These are phyloP conservation scores for Mrakia gelida DNA, from an alignment of 768 basidiomycete species.

Conservation along the genomic window DNA sequence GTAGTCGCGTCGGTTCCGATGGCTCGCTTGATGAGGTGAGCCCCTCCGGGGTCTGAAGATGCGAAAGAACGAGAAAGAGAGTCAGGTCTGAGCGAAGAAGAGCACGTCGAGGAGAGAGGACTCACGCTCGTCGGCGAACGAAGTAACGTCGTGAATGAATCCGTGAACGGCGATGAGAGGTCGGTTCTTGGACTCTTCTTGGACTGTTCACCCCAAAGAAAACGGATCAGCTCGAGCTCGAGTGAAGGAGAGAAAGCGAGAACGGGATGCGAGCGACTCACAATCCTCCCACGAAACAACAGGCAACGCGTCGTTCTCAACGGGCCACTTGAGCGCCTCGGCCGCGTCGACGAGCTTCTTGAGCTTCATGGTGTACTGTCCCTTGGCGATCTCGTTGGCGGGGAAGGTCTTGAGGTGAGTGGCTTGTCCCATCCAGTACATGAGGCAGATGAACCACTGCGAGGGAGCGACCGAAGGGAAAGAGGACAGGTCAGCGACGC, in stretches of 20 bases:
- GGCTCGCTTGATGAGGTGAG: conserved; percentile 72
- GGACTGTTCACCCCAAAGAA: conserved; percentile 37
- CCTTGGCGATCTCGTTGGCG: conserved; percentile 83
- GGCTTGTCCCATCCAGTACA: conserved; percentile 67
- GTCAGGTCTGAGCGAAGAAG: neutral
- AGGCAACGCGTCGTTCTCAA: conserved; percentile 66
- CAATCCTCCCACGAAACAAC: conserved; percentile 83
- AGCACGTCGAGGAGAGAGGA: neutral
- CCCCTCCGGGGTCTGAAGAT: conserved; percentile 66
- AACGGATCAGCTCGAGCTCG: no score
- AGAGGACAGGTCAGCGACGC: neutral
- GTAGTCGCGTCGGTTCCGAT: conserved; percentile 89
- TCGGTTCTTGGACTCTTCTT: conserved; percentile 70
- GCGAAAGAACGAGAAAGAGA: neutral
- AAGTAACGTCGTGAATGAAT: conserved; percentile 55
- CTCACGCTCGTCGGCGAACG: conserved; percentile 26
- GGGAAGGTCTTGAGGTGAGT: conserved; percentile 77
- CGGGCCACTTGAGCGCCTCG: conserved; percentile 74
- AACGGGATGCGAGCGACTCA: conserved; percentile 52
- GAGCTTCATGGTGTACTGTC: conserved; percentile 88
- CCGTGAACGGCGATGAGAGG: conserved; percentile 82
- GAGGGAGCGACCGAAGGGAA: conserved; percentile 44
- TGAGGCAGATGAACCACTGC: conserved; percentile 79
- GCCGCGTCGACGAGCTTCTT: conserved; percentile 77
- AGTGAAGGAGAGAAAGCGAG: neutral